Base-by-base conservation (phyloP, 441 rosid genomes). In the Raphanus hybrid region DNA sequence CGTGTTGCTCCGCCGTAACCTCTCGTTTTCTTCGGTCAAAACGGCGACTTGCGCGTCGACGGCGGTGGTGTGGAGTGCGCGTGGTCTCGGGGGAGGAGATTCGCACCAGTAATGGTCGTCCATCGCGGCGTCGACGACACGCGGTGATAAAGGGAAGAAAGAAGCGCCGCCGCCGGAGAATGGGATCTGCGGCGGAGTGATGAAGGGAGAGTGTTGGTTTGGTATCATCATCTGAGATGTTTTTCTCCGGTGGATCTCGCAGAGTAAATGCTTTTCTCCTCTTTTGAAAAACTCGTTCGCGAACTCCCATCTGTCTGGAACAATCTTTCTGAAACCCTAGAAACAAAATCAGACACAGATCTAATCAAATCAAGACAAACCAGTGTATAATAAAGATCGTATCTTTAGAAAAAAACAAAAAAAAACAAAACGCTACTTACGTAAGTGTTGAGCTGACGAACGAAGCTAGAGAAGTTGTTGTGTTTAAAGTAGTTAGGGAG, bases 401-500 rank as follows among this genome's bases (percentile, higher is more conserved):
- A 27, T 26, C 37, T 73, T 64, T 20, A 23, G 4, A 20, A 57
- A 3, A 3, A 63, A 5, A 8, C 7, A 6, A 4, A 6, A 29
- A 77, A 5, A 43, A 3, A 35, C 6, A 43, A 48, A 4, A 8
- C 18, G 7, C 27, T 3, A 55, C 82, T 39, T 87, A 94, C 99
- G 78, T 94, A 94, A 71, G 99, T 94, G 74, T 94, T 94, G 80
- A 94, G 97, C 59, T 94, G 98, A 5, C 97, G 84, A 84, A 94
- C 98, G 65, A 94, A 94, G 82, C 95, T 89, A 45, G 98, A 93
- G 90, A 94, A 94, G 84, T 92, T 94, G 80, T 92, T 94, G 81
- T 94, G 97, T 84, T 94, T 92, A 86, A 94, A 94, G 86, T 91
- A 94, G 81, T 91, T 94, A n/a, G 98, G 98, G 5, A 94, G 96